Conservation (phyloP, 192 early-diverging fungal genomes). For the Coemansia interrupta region DNA sequence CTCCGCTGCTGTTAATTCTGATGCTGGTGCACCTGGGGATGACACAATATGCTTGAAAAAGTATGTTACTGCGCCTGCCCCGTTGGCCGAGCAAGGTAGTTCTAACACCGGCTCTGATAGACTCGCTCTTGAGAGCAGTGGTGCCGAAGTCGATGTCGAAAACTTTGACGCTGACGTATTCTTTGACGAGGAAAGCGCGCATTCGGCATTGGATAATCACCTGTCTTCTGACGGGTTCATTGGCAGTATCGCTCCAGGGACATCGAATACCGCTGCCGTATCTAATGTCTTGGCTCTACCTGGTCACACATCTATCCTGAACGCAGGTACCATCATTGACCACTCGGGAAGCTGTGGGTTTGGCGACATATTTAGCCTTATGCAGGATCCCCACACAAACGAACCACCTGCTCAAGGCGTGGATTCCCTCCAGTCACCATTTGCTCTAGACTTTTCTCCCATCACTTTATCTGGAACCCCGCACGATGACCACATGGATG, state of each 20-base stretch:
- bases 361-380: constrained; percentile 24
- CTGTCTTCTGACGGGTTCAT: background rate
- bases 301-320: background rate
- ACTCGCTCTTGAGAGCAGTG: background rate
- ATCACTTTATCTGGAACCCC: background rate
- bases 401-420: background rate
- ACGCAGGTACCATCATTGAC: background rate
- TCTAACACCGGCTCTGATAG: background rate
- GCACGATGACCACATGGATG: background rate
- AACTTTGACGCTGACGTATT: constrained; percentile 36
- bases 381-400: constrained; percentile 11
- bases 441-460: background rate
- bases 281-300: too few species aligned
- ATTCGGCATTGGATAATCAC: background rate
- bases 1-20: background rate
- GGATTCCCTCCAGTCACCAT: background rate
- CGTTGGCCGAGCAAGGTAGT: background rate
- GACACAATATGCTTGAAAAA: background rate
- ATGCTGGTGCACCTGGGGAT: background rate
- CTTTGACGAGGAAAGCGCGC: constrained; percentile 22
- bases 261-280: background rate
- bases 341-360: constrained; percentile 6
- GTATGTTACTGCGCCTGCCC: background rate
- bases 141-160: constrained; percentile 9
- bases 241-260: background rate